Base-by-base conservation (phyloP, 73 alveolate species). In the Diophrys appendiculata region DNA sequence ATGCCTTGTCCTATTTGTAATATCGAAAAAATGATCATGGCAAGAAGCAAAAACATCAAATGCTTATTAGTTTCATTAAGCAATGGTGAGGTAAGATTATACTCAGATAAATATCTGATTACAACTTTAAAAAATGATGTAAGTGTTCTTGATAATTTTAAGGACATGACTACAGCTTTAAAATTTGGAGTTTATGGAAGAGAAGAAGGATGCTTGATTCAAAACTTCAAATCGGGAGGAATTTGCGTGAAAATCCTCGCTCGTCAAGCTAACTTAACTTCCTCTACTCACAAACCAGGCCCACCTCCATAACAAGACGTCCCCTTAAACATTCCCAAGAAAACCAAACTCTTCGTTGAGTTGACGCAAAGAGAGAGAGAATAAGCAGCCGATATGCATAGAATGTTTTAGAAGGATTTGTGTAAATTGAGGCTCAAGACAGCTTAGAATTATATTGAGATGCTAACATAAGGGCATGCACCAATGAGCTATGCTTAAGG, bases 311-410 rank as follows among this genome's bases (percentile, higher is more conserved):
- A 91, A 67, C 88, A 91, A 78, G 97, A 87, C 70, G 79, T 87
- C 29, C 94, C 95, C 29, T 53, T 93, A 56, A 93, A 91, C 65
- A 88, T 93, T 23, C 99, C 98, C 1, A 95, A 95, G 85, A 95
- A 95, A 76, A 95, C 97, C 31, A 92, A 93, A 60, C 84, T 96
- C 67, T 96, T 92, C 80, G 92, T 90, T 23, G 98, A 96, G 84
- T 91, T 91, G 72, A 83, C 96, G 23, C 92, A 95, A 77, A 93
- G 99, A 84, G 99, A 95, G 85, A 87, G 97, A 73, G 99, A 96
- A 64, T 77, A 90, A 65, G 89, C 94, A 72, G 79, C 84, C 26
- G 97, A 93, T 75, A 96, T 96, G 94, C 99, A 96, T 84, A 93
- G 94, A 82, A 88, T 87, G 77, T 96, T 96, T 85, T 94, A 93